phyloP scores from a whole-genome alignment of 768 basidiomycete genomes.

The Xerocomellus dryophilus region DNA sequence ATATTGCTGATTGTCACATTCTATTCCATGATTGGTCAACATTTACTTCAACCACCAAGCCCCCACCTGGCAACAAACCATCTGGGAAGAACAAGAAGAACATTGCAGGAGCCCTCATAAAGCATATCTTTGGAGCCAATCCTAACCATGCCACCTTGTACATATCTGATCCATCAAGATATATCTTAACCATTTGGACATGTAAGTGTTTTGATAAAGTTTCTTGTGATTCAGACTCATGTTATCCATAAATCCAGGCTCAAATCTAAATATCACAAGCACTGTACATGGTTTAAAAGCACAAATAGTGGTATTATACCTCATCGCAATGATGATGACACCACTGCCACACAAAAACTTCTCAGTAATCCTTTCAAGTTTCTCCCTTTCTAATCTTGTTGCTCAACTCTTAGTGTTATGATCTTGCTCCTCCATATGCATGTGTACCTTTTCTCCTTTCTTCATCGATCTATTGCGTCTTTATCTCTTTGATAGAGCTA shows the following conservation, averaged over 20 bases:
- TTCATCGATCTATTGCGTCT: too few species aligned
- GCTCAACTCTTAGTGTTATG: too few species aligned
- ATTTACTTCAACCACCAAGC: background rate
- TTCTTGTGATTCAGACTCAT: background rate
- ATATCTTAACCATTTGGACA: background rate
- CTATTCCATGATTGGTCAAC: slow-evolving; percentile 1
- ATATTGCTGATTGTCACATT: background rate
- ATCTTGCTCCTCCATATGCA: too few species aligned
- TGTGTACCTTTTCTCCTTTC: too few species aligned
- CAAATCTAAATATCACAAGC: background rate
- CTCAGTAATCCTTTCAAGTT: background rate
- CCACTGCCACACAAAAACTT: background rate
- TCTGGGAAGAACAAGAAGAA: slow-evolving; percentile 7
- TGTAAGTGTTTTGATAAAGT: too few species aligned
- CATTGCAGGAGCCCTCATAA: background rate
- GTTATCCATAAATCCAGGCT: background rate
- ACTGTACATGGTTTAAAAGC: background rate
- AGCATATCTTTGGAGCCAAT: slow-evolving; percentile 1
- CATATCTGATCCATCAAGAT: background rate
- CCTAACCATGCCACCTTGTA: background rate
- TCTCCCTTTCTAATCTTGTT: background rate
- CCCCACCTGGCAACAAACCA: background rate
- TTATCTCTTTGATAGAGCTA: too few species aligned
- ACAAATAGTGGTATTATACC: background rate
- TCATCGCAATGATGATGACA: background rate